phyloP scores from a whole-genome alignment of 2,329 filamentous ascomycete genomes.

The Pestalotiopsis sp. region DNA sequence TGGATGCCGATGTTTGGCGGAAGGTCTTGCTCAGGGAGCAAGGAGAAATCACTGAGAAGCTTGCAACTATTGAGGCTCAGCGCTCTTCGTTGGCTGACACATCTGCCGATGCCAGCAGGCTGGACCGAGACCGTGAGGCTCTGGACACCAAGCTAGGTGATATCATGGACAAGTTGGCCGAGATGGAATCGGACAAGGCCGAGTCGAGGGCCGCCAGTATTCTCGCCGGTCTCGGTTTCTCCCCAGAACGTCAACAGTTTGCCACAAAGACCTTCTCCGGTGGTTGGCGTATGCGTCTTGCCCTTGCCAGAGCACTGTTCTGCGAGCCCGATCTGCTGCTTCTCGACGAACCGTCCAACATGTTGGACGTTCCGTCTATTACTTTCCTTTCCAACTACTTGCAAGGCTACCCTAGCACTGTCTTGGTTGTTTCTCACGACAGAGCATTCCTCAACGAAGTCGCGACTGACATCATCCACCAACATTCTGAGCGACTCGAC shows the following conservation, averaged over 20 bases:
- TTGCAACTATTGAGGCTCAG: constrained; percentile 77
- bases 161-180: constrained; percentile 86
- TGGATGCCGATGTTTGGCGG: constrained; percentile 98
- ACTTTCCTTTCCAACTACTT: constrained; percentile 97
- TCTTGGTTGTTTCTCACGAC: constrained; percentile 97
- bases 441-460: constrained; percentile 98
- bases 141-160: constrained; percentile 90
- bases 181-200: constrained; percentile 99
- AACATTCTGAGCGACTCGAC: constrained; percentile 94
- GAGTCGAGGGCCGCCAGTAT: constrained; percentile 95
- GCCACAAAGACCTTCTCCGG: constrained; percentile 98
- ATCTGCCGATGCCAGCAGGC: constrained; percentile 80
- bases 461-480: constrained; percentile 98
- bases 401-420: constrained; percentile 89
- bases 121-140: constrained; percentile 87
- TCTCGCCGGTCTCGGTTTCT: constrained; percentile 95
- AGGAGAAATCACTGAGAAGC: constrained; percentile 76
- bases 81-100: constrained; percentile 85
- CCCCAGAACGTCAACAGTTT: constrained; percentile 85
- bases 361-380: constrained; percentile 99
- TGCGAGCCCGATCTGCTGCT: constrained; percentile 95
- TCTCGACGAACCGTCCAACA: constrained; percentile 99
- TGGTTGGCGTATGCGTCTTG: constrained; percentile 99
- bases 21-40: constrained; percentile 93
- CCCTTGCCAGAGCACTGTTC: constrained; percentile 91